Evolutionary conservation across 345 rosid species (phyloP).

Genomic region (Arabidopsis thaliana): DNA sequence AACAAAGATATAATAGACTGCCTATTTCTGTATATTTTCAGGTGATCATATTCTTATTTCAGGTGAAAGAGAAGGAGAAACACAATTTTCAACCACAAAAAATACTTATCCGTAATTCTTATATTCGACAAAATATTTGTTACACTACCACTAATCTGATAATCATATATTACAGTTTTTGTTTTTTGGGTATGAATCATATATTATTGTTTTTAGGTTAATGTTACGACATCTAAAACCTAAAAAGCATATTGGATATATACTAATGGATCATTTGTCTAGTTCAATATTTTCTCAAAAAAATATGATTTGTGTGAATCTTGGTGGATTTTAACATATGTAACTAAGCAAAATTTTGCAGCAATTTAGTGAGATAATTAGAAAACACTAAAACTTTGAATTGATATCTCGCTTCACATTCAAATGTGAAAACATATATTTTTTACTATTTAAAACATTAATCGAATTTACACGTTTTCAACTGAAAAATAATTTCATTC

Average conservation of each 20-base stretch:
- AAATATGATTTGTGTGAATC: background rate
- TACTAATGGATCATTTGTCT: no score
- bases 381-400: background rate
- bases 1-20: background rate
- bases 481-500: no score
- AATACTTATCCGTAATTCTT: background rate
- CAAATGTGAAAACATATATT: background rate
- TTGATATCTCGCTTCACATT: background rate
- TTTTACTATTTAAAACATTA: background rate
- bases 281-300: background rate
- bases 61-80: no score
- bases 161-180: no score
- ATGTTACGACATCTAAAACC: no score
- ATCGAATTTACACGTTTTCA: background rate
- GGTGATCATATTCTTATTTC: background rate
- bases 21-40: background rate
- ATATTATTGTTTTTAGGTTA: no score
- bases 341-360: background rate
- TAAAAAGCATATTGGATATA: no score
- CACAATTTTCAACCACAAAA: no score
- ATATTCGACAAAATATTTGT: no score
- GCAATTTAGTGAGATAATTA: background rate
- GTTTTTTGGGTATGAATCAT: no score
- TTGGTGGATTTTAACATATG: background rate
- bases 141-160: no score